These are phyloP conservation scores for Agrocybe pediades DNA, from an alignment of 768 basidiomycete species.

Conservation along the genomic window DNA sequence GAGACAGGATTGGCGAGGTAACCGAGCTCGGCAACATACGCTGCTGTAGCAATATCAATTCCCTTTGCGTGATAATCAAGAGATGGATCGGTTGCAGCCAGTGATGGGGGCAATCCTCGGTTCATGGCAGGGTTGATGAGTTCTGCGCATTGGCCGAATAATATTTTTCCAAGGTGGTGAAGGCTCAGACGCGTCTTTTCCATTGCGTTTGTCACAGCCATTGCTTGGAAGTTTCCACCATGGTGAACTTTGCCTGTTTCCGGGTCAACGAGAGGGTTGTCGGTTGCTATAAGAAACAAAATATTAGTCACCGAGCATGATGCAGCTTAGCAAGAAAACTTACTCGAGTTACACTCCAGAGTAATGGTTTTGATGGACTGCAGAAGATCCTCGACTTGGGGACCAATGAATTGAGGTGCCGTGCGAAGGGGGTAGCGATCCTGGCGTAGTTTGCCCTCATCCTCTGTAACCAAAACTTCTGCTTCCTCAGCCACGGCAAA, in stretches of 20 bases:
- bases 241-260: conserved; percentile 69
- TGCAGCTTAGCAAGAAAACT: not conserved
- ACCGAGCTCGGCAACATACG: conserved; percentile 82
- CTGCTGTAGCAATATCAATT: conserved; percentile 80
- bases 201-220: conserved; percentile 85
- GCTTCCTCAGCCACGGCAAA: conserved; percentile 70
- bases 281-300: conserved; percentile 58
- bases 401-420: conserved; percentile 83
- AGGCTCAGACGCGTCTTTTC: conserved; percentile 79
- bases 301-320: conserved; percentile 1
- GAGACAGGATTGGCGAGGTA: conserved; percentile 83
- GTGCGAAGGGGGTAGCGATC: conserved; percentile 79
- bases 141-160: conserved; percentile 71
- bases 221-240: conserved; percentile 90
- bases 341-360: conserved; percentile 84
- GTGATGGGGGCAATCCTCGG: conserved; percentile 78
- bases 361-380: conserved; percentile 64
- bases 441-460: conserved; percentile 74
- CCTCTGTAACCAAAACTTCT: conserved; percentile 73
- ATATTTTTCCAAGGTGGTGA: conserved; percentile 70
- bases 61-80: conserved; percentile 86
- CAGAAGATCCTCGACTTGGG: conserved; percentile 80
- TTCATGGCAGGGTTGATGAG: conserved; percentile 77
- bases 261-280: conserved; percentile 82
- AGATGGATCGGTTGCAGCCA: conserved; percentile 79